Conservation (phyloP, 805 yeast genomes). For the Yamadazyma akitaensis region DNA sequence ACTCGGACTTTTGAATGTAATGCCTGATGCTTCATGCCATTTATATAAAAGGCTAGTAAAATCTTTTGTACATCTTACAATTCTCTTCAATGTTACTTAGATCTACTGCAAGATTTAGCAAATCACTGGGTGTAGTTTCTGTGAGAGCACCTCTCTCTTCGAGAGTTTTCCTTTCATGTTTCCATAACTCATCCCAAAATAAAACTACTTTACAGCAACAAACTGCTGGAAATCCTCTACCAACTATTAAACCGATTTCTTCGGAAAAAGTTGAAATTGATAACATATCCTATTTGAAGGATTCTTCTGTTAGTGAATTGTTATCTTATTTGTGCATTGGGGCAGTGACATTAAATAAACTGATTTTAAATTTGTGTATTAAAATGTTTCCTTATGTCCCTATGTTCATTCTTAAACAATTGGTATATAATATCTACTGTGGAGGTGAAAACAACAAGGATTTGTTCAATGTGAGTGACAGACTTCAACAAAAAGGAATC, state of each 20-base stretch:
- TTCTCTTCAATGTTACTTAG: conserved; percentile 1
- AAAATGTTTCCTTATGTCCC: conserved; percentile 75
- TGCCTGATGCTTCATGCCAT: conserved; percentile 3
- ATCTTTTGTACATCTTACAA: background rate
- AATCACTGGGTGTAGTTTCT: background rate
- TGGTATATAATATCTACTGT: conserved; percentile 81
- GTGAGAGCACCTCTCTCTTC: background rate
- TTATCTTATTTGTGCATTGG: conserved; percentile 69
- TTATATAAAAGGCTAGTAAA: conserved; percentile 1
- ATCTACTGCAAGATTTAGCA: background rate
- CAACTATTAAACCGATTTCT: background rate
- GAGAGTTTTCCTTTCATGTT: background rate
- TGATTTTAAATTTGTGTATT: conserved; percentile 58
- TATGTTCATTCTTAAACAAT: conserved; percentile 58
- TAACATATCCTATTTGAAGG: conserved; percentile 42
- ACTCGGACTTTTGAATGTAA: background rate
- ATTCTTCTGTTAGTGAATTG: conserved; percentile 52
- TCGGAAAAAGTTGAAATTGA: conserved; percentile 1
- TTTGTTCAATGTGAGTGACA: conserved; percentile 66
- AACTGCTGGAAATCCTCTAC: background rate
- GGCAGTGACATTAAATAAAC: conserved; percentile 60
- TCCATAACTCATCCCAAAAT: conserved; percentile 7
- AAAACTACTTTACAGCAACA: conserved; percentile 5
- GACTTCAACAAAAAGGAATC: conserved; percentile 69
- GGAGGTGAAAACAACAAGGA: conserved; percentile 82